These are phyloP conservation scores for Citrus trifoliata DNA, from an alignment of 345 rosid species.

Conservation along the genomic window DNA sequence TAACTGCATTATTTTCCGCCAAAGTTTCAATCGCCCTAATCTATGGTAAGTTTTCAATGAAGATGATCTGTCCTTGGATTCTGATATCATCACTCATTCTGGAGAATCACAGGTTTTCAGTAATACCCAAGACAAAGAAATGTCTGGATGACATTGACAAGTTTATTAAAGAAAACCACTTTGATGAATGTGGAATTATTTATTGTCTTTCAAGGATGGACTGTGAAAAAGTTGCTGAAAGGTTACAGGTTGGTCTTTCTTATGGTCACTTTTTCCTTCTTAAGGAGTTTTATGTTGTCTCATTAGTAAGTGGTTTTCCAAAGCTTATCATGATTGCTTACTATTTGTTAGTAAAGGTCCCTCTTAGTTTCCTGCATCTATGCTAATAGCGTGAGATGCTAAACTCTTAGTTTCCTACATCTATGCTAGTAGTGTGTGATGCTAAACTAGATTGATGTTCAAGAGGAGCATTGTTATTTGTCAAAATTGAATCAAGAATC, in stretches of 20 bases:
- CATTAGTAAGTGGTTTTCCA: background rate
- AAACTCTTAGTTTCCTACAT: background rate
- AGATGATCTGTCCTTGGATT: conserved; percentile 16
- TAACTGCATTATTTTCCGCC: conserved; percentile 92
- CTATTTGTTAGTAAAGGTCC: background rate
- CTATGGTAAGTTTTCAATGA: conserved; percentile 47
- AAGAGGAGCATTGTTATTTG: background rate
- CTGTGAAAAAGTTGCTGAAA: conserved; percentile 94
- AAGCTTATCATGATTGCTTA: background rate
- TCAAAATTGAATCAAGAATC: background rate
- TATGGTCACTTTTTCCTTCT: background rate
- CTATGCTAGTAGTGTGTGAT: background rate
- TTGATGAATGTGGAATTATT: conserved; percentile 96
- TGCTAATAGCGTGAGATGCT: background rate
- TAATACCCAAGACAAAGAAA: conserved; percentile 85
- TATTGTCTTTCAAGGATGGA: conserved; percentile 99
- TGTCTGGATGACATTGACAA: conserved; percentile 89
- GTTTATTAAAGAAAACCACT: conserved; percentile 83
- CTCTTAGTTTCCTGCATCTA: background rate
- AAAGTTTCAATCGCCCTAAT: conserved; percentile 98
- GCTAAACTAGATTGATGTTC: background rate
- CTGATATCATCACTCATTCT: conserved; percentile 30
- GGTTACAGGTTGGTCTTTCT: conserved; percentile 66
- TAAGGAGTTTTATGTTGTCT: background rate
- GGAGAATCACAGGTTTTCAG: conserved; percentile 63